A percentile compares a stretch with the other conserved stretches of the same genome.
Conservation (phyloP, 306 rosid species). For the Medicago arabica region DNA sequence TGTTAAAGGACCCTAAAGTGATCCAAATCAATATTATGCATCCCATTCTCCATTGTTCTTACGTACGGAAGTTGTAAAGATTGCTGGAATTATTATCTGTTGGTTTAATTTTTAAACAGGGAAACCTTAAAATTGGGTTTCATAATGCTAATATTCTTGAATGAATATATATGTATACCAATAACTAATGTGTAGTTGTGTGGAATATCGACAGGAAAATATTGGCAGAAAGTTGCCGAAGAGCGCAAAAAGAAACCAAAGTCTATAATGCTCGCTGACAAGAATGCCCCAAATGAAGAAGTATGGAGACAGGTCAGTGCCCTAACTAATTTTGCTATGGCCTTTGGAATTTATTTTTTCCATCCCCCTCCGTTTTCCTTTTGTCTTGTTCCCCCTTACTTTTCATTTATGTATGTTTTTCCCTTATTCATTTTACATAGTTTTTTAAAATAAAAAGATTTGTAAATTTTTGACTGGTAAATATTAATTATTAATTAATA, state of each 20-base stretch:
- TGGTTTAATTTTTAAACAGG: slow-evolving; percentile 11
- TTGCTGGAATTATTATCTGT: slow-evolving; percentile 15
- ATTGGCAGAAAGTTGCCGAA: slow-evolving; percentile 91
- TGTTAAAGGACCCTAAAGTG: slow-evolving; percentile 26
- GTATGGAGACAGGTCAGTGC: slow-evolving; percentile 86
- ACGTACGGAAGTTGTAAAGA: slow-evolving; percentile 3
- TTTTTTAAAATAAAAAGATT: neutral
- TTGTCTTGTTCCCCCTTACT: neutral
- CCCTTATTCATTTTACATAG: neutral
- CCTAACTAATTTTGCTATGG: slow-evolving; percentile 33
- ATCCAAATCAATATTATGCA: slow-evolving; percentile 21
- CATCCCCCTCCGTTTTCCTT: slow-evolving; percentile 3
- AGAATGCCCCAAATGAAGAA: slow-evolving; percentile 98
- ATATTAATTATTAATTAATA: too few relatives aligned
- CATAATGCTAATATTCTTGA: slow-evolving; percentile 26
- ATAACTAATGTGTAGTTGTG: slow-evolving; percentile 21
- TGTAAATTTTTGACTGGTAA: neutral
- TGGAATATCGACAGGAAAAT: slow-evolving; percentile 64
- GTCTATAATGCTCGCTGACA: slow-evolving; percentile 96
- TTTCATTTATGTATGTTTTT: slow-evolving; percentile 2
- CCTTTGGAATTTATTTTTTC: slow-evolving; percentile 21
- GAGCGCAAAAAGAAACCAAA: slow-evolving; percentile 74
- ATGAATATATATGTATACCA: slow-evolving; percentile 30
- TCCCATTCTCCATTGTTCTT: slow-evolving; percentile 14
- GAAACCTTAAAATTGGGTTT: slow-evolving; percentile 33